Evolutionary conservation across 2,329 filamentous ascomycete species (phyloP).

Genomic region (Arthrinium puccinioides): DNA sequence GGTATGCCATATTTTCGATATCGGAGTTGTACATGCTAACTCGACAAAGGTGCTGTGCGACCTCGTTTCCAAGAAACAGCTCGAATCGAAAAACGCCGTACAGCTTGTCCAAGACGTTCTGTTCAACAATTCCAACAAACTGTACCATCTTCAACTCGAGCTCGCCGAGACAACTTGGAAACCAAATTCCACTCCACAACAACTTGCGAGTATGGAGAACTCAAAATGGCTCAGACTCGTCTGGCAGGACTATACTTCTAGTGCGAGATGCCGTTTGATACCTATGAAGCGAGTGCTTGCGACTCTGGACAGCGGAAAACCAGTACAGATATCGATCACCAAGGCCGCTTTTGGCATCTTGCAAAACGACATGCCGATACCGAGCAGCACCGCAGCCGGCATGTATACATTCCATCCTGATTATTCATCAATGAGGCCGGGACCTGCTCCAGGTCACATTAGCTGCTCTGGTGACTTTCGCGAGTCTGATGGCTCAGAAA

Average conservation of each 20-base stretch:
- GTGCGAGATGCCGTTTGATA: constrained; percentile 57
- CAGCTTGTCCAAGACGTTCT: constrained; percentile 59
- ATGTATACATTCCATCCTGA: constrained; percentile 63
- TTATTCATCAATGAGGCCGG: constrained; percentile 50
- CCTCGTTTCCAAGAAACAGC: constrained; percentile 56
- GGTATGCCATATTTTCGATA: constrained; percentile 41
- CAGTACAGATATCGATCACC: constrained; percentile 51
- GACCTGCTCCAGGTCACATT: constrained; percentile 52
- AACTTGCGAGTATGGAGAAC: neutral
- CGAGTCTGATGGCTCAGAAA: constrained; percentile 42
- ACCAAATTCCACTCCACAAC: constrained; percentile 14
- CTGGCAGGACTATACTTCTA: constrained; percentile 74
- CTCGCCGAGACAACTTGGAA: constrained; percentile 21
- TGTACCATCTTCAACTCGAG: constrained; percentile 57
- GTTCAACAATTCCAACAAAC: constrained; percentile 69
- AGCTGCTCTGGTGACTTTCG: constrained; percentile 62
- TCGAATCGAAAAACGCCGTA: constrained; percentile 55
- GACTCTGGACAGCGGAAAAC: constrained; percentile 35
- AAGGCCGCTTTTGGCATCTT: constrained; percentile 58
- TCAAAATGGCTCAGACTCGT: constrained; percentile 63
- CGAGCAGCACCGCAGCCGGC: constrained; percentile 49
- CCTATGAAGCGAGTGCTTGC: constrained; percentile 51
- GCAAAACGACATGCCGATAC: constrained; percentile 55
- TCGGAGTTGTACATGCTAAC: no score
- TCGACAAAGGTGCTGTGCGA: constrained; percentile 48